Evolutionary conservation across 139 green algal species (phyloP).

Genomic region (Micromonas pusilla): DNA sequence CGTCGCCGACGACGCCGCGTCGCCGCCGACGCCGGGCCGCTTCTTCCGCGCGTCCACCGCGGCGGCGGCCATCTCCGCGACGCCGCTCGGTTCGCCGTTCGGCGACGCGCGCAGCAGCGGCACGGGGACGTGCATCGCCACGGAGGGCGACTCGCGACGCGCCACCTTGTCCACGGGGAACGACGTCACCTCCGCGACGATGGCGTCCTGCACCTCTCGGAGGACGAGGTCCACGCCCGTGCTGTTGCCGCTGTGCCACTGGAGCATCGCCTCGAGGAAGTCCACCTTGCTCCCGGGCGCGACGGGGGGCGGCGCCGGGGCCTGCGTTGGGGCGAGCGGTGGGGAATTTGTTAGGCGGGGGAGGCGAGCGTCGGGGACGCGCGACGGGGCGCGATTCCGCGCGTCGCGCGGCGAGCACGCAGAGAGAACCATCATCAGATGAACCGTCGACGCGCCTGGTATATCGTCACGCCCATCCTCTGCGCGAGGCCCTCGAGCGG

Average conservation of each 20-base stretch:
- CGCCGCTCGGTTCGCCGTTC: neutral
- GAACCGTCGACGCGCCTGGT: neutral
- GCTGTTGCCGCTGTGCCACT: neutral
- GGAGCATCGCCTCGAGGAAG: slow-evolving; percentile 9
- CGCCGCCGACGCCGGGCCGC: no score
- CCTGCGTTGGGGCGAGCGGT: neutral
- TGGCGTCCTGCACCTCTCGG: slow-evolving; percentile 10
- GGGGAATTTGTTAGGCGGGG: neutral
- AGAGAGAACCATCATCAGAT: no score
- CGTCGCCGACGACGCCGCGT: neutral
- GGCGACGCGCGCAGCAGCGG: neutral
- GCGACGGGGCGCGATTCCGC: no score
- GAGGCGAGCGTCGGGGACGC: no score
- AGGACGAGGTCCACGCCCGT: neutral
- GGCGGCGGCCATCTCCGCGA: neutral
- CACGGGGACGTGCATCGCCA: slow-evolving; percentile 21
- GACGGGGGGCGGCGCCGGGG: slow-evolving; percentile 5
- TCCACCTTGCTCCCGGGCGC: neutral
- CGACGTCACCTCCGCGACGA: slow-evolving; percentile 9
- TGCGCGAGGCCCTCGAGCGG: neutral
- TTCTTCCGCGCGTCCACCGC: neutral
- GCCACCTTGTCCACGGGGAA: slow-evolving; percentile 17
- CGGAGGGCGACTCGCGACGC: neutral
- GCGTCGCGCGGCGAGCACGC: no score
- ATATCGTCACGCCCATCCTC: neutral